Evolutionary conservation across 176 grass and related monocot genomes (phyloP).

Genomic region (Dendrocalamus sinicus): DNA sequence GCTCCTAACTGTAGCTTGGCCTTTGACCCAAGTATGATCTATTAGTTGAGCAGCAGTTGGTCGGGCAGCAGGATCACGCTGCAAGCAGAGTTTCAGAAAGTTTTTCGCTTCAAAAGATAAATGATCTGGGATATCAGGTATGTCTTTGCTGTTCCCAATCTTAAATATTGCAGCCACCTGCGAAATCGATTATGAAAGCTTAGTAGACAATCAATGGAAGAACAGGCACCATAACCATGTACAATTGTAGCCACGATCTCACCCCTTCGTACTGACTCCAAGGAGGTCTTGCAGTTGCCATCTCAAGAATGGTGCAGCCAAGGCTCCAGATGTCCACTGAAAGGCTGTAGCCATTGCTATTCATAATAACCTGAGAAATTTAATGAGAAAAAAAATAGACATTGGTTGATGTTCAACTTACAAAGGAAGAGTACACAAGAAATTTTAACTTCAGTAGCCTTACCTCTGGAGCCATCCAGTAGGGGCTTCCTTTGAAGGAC

Average conservation of each 20-base stretch:
- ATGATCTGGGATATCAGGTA: conserved; percentile 91
- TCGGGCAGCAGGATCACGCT: conserved; percentile 84
- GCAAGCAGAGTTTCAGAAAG: conserved; percentile 86
- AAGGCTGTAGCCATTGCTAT: conserved; percentile 91
- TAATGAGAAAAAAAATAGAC: conserved; percentile 4
- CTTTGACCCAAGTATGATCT: conserved; percentile 87
- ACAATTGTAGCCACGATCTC: conserved; percentile 9
- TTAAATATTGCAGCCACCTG: conserved; percentile 99
- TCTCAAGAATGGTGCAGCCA: conserved; percentile 96
- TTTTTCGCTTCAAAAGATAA: conserved; percentile 74
- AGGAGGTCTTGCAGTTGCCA: conserved; percentile 93
- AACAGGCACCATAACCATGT: neutral
- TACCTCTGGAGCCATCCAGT: conserved; percentile 99
- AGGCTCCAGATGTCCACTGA: conserved; percentile 99
- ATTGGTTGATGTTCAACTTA: conserved; percentile 11
- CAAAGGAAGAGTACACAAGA: neutral
- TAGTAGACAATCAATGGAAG: conserved; percentile 36
- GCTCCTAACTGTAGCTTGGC: conserved; percentile 46
- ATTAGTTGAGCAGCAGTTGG: conserved; percentile 84
- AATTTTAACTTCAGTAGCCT: conserved; percentile 1
- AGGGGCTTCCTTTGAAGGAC: conserved; percentile 97
- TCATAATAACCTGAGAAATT: conserved; percentile 88
- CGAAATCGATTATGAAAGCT: conserved; percentile 29
- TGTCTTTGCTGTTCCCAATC: conserved; percentile 97
- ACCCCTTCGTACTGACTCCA: conserved; percentile 99